Conservation (phyloP, 2,329 filamentous ascomycete genomes). For the Botrytis tulipae region DNA sequence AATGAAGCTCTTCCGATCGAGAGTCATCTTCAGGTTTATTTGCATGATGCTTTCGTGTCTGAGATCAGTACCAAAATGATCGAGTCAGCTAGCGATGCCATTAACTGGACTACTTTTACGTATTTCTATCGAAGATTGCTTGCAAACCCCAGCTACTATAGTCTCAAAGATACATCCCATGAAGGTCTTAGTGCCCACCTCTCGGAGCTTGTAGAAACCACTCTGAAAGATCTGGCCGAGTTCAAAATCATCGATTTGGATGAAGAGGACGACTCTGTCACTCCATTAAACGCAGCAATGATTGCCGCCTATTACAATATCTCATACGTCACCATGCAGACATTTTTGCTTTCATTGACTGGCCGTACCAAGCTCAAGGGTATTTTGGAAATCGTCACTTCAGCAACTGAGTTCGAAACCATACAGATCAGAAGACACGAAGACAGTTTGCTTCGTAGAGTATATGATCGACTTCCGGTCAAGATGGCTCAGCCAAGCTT, state of each 20-base stretch:
- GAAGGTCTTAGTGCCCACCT: conserved; percentile 92
- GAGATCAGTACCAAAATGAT: conserved; percentile 97
- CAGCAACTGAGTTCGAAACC: conserved; percentile 92
- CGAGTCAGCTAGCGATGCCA: conserved; percentile 90
- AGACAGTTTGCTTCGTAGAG: conserved; percentile 79
- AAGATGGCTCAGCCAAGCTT: conserved; percentile 87
- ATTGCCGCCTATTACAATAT: conserved; percentile 99
- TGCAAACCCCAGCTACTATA: conserved; percentile 96
- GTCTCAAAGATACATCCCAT: conserved; percentile 81
- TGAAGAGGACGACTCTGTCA: conserved; percentile 85
- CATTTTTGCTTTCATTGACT: conserved; percentile 86
- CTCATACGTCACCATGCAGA: conserved; percentile 99
- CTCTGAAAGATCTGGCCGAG: conserved; percentile 83
- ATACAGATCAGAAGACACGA: conserved; percentile 95
- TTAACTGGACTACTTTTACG: conserved; percentile 98
- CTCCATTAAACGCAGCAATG: conserved; percentile 93
- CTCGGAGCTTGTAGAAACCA: conserved; percentile 91
- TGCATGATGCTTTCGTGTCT: conserved; percentile 94
- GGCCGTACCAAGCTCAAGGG: conserved; percentile 92
- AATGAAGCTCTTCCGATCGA: conserved; percentile 95
- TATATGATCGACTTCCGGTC: conserved; percentile 91
- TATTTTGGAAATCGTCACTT: conserved; percentile 94
- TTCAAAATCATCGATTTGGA: conserved; percentile 96
- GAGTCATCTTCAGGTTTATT: conserved; percentile 84
- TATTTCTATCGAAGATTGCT: conserved; percentile 96